Percentiles rank a stretch among this genome's conserved stretches.
These are phyloP conservation scores for Macadamia tetraphylla DNA, from an alignment of 164 flowering plant genomes.

Conservation along the genomic window DNA sequence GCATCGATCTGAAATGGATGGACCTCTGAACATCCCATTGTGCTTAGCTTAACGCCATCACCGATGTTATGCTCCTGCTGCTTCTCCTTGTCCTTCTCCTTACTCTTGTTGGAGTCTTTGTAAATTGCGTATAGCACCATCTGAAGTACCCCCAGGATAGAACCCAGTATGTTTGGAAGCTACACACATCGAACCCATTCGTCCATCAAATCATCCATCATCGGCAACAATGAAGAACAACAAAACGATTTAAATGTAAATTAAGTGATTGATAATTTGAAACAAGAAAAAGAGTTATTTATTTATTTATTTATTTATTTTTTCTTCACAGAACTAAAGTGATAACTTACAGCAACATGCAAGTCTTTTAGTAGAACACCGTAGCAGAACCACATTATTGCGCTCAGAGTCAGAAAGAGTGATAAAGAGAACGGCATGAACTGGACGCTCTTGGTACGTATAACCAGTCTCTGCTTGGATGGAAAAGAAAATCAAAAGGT, in stretches of 20 bases:
- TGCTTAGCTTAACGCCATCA: conserved; percentile 9
- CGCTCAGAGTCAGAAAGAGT: conserved; percentile 57
- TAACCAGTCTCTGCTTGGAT: conserved; percentile 47
- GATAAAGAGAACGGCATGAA: conserved; percentile 68
- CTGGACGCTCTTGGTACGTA: conserved; percentile 65
- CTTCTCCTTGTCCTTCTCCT: conserved; percentile 12
- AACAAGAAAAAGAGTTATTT: too few relatives aligned
- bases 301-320: too few relatives aligned
- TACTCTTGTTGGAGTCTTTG: conserved; percentile 25
- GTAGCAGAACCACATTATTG: conserved; percentile 68
- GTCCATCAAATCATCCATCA: too few relatives aligned
- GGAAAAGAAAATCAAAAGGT: neutral
- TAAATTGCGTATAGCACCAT: conserved; percentile 52
- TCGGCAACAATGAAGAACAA: too few relatives aligned
- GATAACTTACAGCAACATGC: conserved; percentile 43
- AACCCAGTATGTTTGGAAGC: conserved; percentile 62
- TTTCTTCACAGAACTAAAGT: too few relatives aligned
- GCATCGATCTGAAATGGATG: too few relatives aligned
- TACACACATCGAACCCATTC: conserved; percentile 6
- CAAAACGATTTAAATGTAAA: too few relatives aligned
- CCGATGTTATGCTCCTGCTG: conserved; percentile 13
- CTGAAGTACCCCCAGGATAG: conserved; percentile 51
- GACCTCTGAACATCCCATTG: conserved; percentile 2
- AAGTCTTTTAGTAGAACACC: conserved; percentile 49
- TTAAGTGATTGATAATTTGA: too few relatives aligned